Conservation (phyloP, 352 stramenopile species). For the Peronospora farinosa region DNA sequence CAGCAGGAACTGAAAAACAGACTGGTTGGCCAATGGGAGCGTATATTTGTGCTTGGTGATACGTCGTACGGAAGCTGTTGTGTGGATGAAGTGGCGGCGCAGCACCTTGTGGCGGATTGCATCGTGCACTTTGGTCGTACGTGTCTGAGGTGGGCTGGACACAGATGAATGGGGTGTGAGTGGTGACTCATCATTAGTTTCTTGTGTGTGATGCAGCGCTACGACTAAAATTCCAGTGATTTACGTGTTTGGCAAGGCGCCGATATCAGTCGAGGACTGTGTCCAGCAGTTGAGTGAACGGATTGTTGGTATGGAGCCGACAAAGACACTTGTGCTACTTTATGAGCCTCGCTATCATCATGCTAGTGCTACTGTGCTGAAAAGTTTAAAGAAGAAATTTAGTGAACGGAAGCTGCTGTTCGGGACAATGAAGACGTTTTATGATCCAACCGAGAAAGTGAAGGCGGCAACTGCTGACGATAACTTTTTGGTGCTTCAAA, state of each 20-base stretch:
- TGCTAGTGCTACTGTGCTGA: slow-evolving; percentile 50
- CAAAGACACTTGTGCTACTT: slow-evolving; percentile 78
- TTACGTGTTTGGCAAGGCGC: slow-evolving; percentile 85
- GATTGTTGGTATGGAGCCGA: slow-evolving; percentile 25
- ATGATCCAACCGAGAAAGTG: slow-evolving; percentile 37
- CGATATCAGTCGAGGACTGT: slow-evolving; percentile 56
- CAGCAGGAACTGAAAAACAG: slow-evolving; percentile 67
- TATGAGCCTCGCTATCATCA: slow-evolving; percentile 90
- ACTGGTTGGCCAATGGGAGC: slow-evolving; percentile 41
- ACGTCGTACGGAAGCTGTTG: slow-evolving; percentile 94
- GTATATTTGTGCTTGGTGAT: slow-evolving; percentile 92
- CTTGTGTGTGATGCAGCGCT: slow-evolving; percentile 29
- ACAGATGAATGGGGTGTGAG: neutral
- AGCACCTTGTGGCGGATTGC: slow-evolving; percentile 90
- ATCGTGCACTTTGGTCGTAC: slow-evolving; percentile 94
- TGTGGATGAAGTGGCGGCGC: slow-evolving; percentile 92
- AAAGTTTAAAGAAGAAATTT: slow-evolving; percentile 33
- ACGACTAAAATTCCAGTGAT: slow-evolving; percentile 84
- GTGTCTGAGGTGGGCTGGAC: slow-evolving; percentile 63
- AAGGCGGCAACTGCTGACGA: slow-evolving; percentile 1
- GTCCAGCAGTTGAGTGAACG: slow-evolving; percentile 33
- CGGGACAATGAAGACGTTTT: slow-evolving; percentile 68
- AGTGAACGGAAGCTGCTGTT: slow-evolving; percentile 41
- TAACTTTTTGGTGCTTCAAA: slow-evolving; percentile 20
- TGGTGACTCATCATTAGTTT: neutral